phyloP scores from a whole-genome alignment of 2,329 filamentous ascomycete species.

The Epichloe baconii region DNA sequence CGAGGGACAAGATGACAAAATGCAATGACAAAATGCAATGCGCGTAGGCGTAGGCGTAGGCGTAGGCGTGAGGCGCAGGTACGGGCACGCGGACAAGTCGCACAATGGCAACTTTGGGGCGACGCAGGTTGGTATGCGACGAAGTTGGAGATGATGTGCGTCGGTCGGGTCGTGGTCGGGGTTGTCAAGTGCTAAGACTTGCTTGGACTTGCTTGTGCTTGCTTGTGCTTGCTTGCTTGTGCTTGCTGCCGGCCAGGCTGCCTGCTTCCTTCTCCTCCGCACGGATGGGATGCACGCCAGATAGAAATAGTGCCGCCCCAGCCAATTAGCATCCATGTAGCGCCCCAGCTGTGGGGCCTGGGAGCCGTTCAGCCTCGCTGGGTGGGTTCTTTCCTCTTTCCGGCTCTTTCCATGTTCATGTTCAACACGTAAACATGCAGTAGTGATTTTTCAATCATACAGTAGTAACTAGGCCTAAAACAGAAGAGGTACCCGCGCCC shows the following conservation, averaged over 20 bases:
- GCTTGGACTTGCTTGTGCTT: background rate
- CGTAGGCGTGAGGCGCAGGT: background rate
- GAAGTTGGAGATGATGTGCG: background rate
- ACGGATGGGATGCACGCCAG: background rate
- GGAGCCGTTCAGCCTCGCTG: background rate
- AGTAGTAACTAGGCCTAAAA: too few species aligned
- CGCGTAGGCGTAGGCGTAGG: background rate
- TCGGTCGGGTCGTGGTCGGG: background rate
- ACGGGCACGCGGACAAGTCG: background rate
- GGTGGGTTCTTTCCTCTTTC: too few species aligned
- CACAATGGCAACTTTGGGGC: background rate
- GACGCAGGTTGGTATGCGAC: background rate
- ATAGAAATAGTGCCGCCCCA: background rate
- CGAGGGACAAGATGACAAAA: background rate
- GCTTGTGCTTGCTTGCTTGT: background rate
- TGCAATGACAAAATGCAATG: background rate
- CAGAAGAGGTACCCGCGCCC: too few species aligned
- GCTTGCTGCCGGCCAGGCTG: background rate
- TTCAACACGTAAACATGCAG: too few species aligned
- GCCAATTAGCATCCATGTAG: background rate
- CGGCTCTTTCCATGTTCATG: too few species aligned
- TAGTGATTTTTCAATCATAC: too few species aligned
- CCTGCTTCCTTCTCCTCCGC: background rate
- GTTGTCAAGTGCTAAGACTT: too few species aligned
- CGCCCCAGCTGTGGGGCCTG: background rate